Evolutionary conservation across 768 basidiomycete genomes (phyloP), one percentile per base, ranked within the genome.

Genomic region (Steccherinum ochraceum): DNA sequence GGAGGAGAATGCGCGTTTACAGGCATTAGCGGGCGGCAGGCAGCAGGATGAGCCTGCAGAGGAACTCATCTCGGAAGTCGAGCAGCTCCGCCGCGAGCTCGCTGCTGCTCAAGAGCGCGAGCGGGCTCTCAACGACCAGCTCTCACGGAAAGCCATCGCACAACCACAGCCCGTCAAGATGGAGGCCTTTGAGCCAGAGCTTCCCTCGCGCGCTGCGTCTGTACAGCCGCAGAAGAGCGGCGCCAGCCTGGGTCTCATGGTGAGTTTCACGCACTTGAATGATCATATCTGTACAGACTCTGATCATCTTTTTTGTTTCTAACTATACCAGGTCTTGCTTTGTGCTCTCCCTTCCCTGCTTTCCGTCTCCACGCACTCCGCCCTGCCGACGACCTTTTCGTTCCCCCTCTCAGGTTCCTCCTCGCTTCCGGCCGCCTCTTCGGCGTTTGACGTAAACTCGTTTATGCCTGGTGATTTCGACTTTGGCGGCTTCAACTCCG

Each of bases 1-100:
- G 69, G 81, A 86, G 64, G 91, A 92, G 65, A 92, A 90, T 59
- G 84, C 79, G 41, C 75, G 83, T 39, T 81, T 93, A 48, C 74
- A 80, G 26, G 74, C 75, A 39, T 69, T 87, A 55, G 72, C 83
- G 52, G 76, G 79, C 26, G 45, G 52, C 62, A 69, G 64, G 40
- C 56, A 64, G 58, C 58, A 56, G 58, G 27, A 48, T 60, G 45
- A 56, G 56, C 46, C 48, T 58, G 51, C 71, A 65, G 58, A 69
- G 30, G 70, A 72, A 12, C 72, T 82, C 48, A 60, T 74, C 50
- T 78, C 78, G 45, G 81, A 83, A 64, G 69, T 88, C 55, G 85
- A 89, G 58, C 74, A 76, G 54, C 79, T 90, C 59, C 78, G 78
- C 48, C 72, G 78, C 27, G 80, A 83, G 60, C 72, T 89, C 35